Conservation (phyloP, 2,329 filamentous ascomycete genomes). For the Decorospora gaudefroyi region DNA sequence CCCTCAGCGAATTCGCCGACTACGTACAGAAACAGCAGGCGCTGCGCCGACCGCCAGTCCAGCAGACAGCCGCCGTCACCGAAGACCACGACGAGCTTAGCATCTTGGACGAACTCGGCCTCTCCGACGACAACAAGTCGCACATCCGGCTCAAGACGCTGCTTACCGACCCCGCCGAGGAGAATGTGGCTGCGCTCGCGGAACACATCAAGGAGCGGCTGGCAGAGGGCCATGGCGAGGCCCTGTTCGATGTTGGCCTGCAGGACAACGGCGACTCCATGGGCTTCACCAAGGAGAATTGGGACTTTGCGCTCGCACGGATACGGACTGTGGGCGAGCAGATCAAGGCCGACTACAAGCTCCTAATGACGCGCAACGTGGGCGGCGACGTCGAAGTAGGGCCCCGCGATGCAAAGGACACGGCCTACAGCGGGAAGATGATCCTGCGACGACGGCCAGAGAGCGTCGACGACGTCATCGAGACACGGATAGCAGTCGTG, state of each 20-base stretch:
- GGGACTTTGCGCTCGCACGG: constrained; percentile 70
- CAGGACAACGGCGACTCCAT: constrained; percentile 89
- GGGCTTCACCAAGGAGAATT: constrained; percentile 73
- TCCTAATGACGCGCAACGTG: constrained; percentile 89
- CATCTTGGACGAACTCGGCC: constrained; percentile 77
- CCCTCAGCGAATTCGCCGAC: constrained; percentile 94
- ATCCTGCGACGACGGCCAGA: constrained; percentile 76
- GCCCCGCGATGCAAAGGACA: constrained; percentile 67
- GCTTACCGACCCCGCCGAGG: constrained; percentile 64
- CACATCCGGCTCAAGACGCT: constrained; percentile 73
- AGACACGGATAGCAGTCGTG: constrained; percentile 94
- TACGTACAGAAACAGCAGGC: constrained; percentile 95
- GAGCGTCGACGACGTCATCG: constrained; percentile 83
- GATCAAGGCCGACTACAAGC: constrained; percentile 72
- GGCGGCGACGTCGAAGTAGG: constrained; percentile 74
- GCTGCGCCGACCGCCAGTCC: constrained; percentile 57
- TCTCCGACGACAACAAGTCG: constrained; percentile 70
- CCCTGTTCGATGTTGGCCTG: constrained; percentile 87
- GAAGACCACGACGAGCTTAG: constrained; percentile 88
- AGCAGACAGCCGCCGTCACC: constrained; percentile 41
- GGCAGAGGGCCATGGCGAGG: constrained; percentile 84
- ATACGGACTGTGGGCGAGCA: constrained; percentile 67
- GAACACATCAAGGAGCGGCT: constrained; percentile 66
- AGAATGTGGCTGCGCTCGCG: constrained; percentile 65
- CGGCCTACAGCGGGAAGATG: constrained; percentile 80